These are phyloP conservation scores for Scheffersomyces ergatensis DNA, from an alignment of 805 yeast species.

Conservation along the genomic window DNA sequence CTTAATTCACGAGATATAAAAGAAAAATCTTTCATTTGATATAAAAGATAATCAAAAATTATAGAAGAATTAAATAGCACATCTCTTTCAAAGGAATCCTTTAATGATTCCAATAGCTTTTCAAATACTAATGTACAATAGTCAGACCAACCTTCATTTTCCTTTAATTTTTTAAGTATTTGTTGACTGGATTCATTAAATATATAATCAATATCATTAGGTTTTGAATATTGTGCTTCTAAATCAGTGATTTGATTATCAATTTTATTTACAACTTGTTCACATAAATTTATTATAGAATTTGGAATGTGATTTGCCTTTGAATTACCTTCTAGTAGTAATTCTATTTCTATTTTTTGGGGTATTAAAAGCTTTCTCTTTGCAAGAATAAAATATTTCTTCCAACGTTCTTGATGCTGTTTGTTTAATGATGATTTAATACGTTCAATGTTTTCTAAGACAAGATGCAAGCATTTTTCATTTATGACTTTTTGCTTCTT, in stretches of 20 bases:
- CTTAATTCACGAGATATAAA: constrained; percentile 4
- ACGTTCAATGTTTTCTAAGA: constrained; percentile 42
- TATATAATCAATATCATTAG: constrained; percentile 53
- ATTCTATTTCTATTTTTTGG: constrained; percentile 38
- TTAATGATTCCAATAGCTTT: constrained; percentile 38
- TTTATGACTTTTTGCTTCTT: constrained; percentile 30
- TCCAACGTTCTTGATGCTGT: constrained; percentile 44
- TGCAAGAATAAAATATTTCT: constrained; percentile 42
- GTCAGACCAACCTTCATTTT: constrained; percentile 56
- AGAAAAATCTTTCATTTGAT: constrained; percentile 15
- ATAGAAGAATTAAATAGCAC: constrained; percentile 55
- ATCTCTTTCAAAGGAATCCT: constrained; percentile 50
- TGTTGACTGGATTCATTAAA: constrained; percentile 43
- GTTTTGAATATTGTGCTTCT: constrained; percentile 47
- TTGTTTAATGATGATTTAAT: constrained; percentile 40
- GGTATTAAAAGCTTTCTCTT: constrained; percentile 45
- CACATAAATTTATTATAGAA: constrained; percentile 19
- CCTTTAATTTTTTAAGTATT: constrained; percentile 46
- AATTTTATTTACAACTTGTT: constrained; percentile 34
- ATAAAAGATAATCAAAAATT: constrained; percentile 48
- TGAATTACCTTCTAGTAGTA: constrained; percentile 12
- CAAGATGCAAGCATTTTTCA: constrained; percentile 36
- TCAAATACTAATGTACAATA: constrained; percentile 43
- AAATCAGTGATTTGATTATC: constrained; percentile 47
- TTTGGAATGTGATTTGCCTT: constrained; percentile 1